Base-by-base conservation (phyloP, 129 eudicot genomes). In the Tagetes erecta region DNA sequence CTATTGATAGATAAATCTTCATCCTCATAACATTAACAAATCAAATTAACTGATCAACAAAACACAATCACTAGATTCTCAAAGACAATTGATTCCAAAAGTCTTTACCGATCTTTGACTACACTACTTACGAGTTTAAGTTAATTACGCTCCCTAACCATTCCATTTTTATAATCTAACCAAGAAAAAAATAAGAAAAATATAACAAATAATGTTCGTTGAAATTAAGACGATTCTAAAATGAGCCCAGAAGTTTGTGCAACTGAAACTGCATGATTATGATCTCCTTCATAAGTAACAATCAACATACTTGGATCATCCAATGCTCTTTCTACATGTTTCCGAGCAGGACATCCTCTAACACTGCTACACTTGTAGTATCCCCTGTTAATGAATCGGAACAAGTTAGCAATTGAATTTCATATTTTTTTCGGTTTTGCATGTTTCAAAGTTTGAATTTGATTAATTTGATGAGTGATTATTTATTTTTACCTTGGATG, bases 301-400 rank as follows among this genome's bases (percentile, higher is more conserved):
- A 92, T 81, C 69, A 92, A 75, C 98, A 92, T 92, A 3, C 85
- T 81, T 33, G 94, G 86, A 77, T 92, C 96, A 72, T 92, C 98
- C 75, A 86, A 64, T 12, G 96, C 98, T 69, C 95, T 84, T 79
- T 92, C 97, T 12, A 92, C 97, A 60, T 92, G 97, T 41, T 92
- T 92, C 13, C 97, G 80, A n/a, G 98, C 98, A 0, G 96, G 96
- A 60, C 98, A 92, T 9, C 98, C 98, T 79, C 95, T 84, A 33
- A 92, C 96, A 30, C 92, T 92, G 57, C 98, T 92, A 74, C 98
- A 92, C 91, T 89, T 92, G 84, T 92, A 92, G 64, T 92, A 92
- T 10, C 98, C 96, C 80, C 98, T 92, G 84, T 74, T 35, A 12
- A 14, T 14, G 68, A 45, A 53, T 71, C 39, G 27, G 27, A 34